Conservation (phyloP, 2,329 filamentous ascomycete species). For the Penicillium paneum region DNA sequence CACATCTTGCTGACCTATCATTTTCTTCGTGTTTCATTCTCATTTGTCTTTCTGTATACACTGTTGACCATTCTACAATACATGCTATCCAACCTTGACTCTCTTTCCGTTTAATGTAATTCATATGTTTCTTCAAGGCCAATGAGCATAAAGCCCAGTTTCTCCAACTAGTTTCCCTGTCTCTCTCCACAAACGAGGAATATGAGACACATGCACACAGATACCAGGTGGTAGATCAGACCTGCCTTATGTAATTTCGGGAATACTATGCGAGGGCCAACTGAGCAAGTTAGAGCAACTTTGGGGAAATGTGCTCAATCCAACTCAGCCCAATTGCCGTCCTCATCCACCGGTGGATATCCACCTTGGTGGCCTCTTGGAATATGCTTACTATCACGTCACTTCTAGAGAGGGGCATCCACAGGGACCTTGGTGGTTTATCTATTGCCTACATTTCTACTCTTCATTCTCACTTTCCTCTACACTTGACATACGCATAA, state of each 20-base stretch:
- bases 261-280: rapidly evolving
- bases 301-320: constrained; percentile 1
- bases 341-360: not conserved
- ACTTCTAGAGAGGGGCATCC: not conserved
- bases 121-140: not conserved
- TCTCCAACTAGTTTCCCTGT: not conserved
- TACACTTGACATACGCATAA: not conserved
- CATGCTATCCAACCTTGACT: too few species aligned
- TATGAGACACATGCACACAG: not conserved
- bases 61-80: too few species aligned
- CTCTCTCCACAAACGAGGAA: not conserved
- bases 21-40: too few species aligned
- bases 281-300: not conserved
- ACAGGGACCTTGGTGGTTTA: constrained; percentile 17
- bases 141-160: not conserved
- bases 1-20: too few species aligned
- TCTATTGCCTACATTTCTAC: not conserved
- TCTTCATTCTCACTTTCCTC: not conserved
- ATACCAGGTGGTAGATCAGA: not conserved
- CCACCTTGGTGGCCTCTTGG: constrained; percentile 15
- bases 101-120: too few species aligned
- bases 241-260: not conserved
- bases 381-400: not conserved
- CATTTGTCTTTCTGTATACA: too few species aligned
- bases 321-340: not conserved